phyloP scores from a whole-genome alignment of 352 stramenopile species.

The Phytophthora lateralis region DNA sequence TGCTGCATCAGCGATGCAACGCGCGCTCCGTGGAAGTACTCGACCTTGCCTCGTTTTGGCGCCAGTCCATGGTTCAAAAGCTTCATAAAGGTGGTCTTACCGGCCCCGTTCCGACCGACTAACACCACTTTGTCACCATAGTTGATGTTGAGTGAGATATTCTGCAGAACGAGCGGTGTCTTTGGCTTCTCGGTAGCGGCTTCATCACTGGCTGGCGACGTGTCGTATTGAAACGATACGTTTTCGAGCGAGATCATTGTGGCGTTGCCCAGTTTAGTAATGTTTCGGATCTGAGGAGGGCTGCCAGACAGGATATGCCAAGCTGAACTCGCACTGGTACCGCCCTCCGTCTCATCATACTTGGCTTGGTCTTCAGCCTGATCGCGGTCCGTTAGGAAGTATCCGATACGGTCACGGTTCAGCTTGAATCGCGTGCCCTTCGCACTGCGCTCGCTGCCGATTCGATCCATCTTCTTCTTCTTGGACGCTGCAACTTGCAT shows the following conservation, averaged over 20 bases:
- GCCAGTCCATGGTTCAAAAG: conserved; percentile 88
- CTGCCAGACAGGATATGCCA: conserved; percentile 51
- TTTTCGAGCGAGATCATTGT: conserved; percentile 66
- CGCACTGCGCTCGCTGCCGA: conserved; percentile 54
- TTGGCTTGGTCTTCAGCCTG: conserved; percentile 49
- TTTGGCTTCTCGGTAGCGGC: conserved; percentile 13
- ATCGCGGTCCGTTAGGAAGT: conserved; percentile 39
- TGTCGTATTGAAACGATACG: conserved; percentile 53
- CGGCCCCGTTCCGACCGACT: conserved; percentile 84
- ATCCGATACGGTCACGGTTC: conserved; percentile 55
- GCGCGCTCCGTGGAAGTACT: conserved; percentile 54
- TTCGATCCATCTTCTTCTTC: conserved; percentile 74
- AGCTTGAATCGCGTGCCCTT: conserved; percentile 68
- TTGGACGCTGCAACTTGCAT: conserved; percentile 63
- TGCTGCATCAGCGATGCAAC: conserved; percentile 67
- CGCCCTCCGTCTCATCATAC: conserved; percentile 42
- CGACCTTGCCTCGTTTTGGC: conserved; percentile 47
- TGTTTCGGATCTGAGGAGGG: conserved; percentile 62
- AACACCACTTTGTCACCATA: conserved; percentile 86
- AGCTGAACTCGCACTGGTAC: conserved; percentile 27
- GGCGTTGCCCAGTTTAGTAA: conserved; percentile 49
- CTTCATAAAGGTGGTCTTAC: conserved; percentile 95
- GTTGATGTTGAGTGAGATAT: conserved; percentile 74
- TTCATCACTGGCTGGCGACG: not conserved
- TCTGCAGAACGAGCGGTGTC: conserved; percentile 54